phyloP scores from a whole-genome alignment of 1,284 basidiomycete species.

The Schizophyllum commune region DNA sequence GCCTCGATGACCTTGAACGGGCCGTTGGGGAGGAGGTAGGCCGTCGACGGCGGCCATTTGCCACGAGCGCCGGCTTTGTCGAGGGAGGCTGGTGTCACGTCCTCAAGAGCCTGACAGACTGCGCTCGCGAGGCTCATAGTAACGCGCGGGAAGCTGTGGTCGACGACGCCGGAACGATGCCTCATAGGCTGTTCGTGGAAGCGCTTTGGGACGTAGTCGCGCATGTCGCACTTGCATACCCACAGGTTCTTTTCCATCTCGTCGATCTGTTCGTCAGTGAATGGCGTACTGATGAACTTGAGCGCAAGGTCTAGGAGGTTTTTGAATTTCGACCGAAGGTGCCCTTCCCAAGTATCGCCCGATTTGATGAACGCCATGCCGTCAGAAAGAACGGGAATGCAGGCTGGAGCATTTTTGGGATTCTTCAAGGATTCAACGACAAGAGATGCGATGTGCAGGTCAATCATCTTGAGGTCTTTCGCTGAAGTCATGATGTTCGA shows the following conservation, averaged over 20 bases:
- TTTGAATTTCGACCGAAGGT: background rate
- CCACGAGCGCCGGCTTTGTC: background rate
- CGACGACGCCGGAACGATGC: background rate
- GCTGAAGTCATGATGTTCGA: background rate
- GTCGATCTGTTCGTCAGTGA: background rate
- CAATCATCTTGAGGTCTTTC: background rate
- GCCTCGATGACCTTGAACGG: background rate
- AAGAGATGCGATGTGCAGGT: background rate
- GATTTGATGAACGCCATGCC: background rate
- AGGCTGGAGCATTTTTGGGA: background rate
- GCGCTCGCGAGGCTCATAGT: background rate
- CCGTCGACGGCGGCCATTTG: background rate
- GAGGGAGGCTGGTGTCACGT: background rate
- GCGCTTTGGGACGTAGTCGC: background rate
- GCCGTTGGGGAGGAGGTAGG: background rate
- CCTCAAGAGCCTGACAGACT: background rate
- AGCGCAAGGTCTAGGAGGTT: background rate
- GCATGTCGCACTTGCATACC: background rate
- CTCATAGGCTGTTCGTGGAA: background rate
- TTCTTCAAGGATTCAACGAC: background rate
- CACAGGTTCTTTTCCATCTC: background rate
- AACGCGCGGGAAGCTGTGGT: background rate
- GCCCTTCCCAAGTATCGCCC: background rate
- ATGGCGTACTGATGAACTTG: background rate
- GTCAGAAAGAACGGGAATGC: background rate